These are phyloP conservation scores for Aspergillus pseudotamarii DNA, from an alignment of 2,329 filamentous ascomycete species.

Conservation along the genomic window DNA sequence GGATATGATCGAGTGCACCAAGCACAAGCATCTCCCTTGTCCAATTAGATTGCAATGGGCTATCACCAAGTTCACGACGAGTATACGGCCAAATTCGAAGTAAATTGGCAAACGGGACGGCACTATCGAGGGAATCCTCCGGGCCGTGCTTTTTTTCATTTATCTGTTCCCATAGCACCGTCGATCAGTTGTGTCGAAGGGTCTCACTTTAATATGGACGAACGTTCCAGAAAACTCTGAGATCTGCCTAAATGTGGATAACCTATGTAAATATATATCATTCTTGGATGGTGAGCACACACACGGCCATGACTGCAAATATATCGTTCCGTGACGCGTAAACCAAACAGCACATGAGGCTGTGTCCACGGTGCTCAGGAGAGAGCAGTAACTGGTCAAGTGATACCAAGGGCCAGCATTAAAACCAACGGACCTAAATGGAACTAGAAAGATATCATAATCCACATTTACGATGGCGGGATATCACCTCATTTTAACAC, in stretches of 20 bases:
- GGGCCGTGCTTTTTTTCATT: slow-evolving; percentile 1
- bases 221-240: background rate
- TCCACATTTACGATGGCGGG: background rate
- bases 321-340: background rate
- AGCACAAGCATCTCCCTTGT: background rate
- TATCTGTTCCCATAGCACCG: background rate
- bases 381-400: background rate
- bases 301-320: background rate
- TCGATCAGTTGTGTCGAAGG: background rate
- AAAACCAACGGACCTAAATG: background rate
- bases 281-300: background rate
- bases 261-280: background rate
- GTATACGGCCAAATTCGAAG: background rate
- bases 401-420: background rate
- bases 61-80: background rate
- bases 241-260: background rate
- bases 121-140: background rate
- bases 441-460: background rate
- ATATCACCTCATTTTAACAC: slow-evolving; percentile 4
- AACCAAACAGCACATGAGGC: background rate
- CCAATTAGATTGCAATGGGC: background rate
- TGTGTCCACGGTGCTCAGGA: background rate
- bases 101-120: background rate
- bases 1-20: no score
- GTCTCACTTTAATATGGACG: background rate